phyloP scores from a whole-genome alignment of 73 alveolate genomes.

The Tetrahymena borealis region DNA sequence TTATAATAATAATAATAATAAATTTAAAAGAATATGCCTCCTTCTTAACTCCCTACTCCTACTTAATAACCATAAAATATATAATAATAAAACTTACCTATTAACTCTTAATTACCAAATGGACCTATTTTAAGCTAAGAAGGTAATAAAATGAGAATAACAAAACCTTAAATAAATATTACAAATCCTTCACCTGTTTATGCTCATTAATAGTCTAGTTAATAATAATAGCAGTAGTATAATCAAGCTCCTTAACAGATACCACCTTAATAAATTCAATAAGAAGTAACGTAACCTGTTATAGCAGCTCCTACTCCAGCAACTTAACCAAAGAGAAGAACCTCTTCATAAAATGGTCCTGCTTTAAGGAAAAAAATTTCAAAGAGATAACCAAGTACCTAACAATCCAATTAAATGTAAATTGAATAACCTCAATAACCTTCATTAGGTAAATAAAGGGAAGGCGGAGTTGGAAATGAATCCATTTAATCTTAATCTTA shows the following conservation, averaged over 20 bases:
- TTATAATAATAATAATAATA: background rate
- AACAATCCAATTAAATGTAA: too few species aligned
- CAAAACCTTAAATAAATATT: background rate
- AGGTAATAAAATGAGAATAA: background rate
- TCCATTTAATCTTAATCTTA: background rate
- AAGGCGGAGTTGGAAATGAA: background rate
- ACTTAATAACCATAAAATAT: background rate
- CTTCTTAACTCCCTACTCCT: background rate
- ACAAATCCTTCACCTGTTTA: background rate
- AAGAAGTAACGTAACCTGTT: background rate
- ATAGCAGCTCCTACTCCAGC: background rate
- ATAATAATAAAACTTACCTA: too few species aligned
- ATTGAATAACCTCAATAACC: too few species aligned
- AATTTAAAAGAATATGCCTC: background rate
- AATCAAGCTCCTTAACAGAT: background rate
- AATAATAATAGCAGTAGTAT: background rate
- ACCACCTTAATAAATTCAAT: background rate
- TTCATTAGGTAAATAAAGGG: too few species aligned
- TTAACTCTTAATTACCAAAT: background rate
- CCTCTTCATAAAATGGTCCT: background rate
- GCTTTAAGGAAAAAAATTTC: background rate
- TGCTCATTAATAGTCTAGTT: background rate
- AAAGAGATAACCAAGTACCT: background rate
- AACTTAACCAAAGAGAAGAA: background rate
- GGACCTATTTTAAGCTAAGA: background rate